Percentiles rank a stretch among this genome's conserved stretches.
Conservation (phyloP, 1,284 basidiomycete species). For the Puccinia hordei region DNA sequence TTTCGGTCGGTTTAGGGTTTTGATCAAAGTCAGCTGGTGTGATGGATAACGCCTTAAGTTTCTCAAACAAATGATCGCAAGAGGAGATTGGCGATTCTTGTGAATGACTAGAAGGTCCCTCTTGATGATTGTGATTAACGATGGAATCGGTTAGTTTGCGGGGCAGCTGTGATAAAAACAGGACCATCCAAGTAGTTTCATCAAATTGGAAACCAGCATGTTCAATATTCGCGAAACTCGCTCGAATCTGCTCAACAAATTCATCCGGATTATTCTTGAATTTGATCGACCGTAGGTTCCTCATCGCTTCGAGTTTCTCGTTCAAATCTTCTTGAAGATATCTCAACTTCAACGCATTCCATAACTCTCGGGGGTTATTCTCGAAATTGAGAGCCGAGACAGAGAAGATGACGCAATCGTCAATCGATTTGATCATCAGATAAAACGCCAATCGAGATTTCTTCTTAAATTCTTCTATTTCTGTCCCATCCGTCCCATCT, state of each 20-base stretch:
- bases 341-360: not conserved
- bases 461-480: constrained; percentile 27
- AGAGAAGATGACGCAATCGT: constrained; percentile 17
- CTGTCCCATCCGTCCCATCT: not conserved
- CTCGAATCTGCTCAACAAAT: constrained; percentile 8
- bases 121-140: not conserved
- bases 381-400: constrained; percentile 14
- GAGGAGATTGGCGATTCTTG: not conserved
- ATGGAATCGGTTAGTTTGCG: constrained; percentile 9
- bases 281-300: constrained; percentile 6
- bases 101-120: not conserved
- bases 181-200: constrained; percentile 21
- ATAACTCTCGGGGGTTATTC: constrained; percentile 28
- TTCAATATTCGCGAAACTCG: constrained; percentile 16
- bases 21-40: not conserved
- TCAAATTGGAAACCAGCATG: constrained; percentile 15
- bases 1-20: not conserved
- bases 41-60: constrained; percentile 5
- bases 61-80: constrained; percentile 13
- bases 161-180: constrained; percentile 22
- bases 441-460: constrained; percentile 38
- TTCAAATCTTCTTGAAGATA: constrained; percentile 10
- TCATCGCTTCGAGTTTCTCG: constrained; percentile 15
- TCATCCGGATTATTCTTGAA: not conserved
- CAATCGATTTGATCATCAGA: constrained; percentile 22